phyloP scores from a whole-genome alignment of 345 rosid genomes.

The Sisymbrium irio region DNA sequence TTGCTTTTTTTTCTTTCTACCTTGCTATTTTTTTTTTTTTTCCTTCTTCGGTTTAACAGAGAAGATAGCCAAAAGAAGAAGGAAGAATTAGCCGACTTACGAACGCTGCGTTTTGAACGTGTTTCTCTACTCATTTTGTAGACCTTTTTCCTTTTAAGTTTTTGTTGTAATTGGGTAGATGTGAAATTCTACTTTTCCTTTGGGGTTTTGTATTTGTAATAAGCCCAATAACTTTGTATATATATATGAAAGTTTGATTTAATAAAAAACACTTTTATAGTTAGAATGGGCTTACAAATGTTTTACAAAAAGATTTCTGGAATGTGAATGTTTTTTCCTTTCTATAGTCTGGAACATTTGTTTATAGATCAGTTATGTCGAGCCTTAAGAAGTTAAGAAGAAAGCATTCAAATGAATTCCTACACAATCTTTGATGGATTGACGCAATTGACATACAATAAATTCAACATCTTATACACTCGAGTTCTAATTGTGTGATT shows the following conservation, averaged over 20 bases:
- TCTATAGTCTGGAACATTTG: neutral
- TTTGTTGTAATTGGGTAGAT: neutral
- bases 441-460: neutral
- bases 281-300: neutral
- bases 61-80: neutral
- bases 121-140: neutral
- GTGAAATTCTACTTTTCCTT: neutral
- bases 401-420: neutral
- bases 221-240: neutral
- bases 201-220: neutral
- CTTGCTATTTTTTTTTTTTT: too few relatives aligned
- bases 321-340: neutral
- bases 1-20: too few relatives aligned
- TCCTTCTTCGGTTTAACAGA: too few relatives aligned
- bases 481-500: too few relatives aligned
- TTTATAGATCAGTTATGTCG: neutral
- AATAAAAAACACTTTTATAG: neutral
- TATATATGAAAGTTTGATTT: neutral
- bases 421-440: neutral
- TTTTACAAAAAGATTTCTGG: neutral
- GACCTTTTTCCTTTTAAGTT: neutral
- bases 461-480: too few relatives aligned
- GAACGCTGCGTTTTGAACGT: neutral
- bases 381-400: neutral
- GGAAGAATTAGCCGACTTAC: conserved; percentile 6